Conservation (phyloP, 208 protist species). For the Crithidia sp. region DNA sequence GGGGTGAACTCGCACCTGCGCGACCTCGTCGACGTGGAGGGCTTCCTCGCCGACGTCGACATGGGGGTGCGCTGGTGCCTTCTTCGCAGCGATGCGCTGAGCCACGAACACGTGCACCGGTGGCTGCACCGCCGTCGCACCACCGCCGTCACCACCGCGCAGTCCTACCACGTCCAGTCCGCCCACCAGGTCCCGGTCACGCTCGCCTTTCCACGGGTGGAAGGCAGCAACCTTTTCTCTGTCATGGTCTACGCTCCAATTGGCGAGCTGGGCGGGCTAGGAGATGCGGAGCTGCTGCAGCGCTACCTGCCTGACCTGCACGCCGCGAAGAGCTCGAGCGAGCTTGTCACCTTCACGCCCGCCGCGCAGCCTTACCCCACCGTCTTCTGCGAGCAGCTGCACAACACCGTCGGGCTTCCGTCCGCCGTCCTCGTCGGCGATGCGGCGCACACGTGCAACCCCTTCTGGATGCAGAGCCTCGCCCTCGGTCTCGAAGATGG, state of each 20-base stretch:
- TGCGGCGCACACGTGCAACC: slow-evolving; percentile 81
- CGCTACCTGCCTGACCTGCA: slow-evolving; percentile 46
- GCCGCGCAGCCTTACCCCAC: slow-evolving; percentile 60
- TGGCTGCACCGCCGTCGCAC: slow-evolving; percentile 75
- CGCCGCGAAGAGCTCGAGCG: neutral
- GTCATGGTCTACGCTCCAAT: slow-evolving; percentile 84
- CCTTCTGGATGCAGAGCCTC: slow-evolving; percentile 89
- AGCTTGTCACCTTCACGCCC: slow-evolving; percentile 41
- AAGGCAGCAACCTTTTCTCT: slow-evolving; percentile 67
- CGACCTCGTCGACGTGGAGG: slow-evolving; percentile 85
- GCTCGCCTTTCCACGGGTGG: slow-evolving; percentile 75
- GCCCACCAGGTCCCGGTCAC: slow-evolving; percentile 62
- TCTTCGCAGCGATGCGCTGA: slow-evolving; percentile 52
- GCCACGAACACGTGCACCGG: slow-evolving; percentile 77
- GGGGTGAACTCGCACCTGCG: slow-evolving; percentile 83
- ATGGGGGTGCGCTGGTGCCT: slow-evolving; percentile 82
- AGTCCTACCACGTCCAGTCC: slow-evolving; percentile 59
- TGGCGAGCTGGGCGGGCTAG: slow-evolving; percentile 54
- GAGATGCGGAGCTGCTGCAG: slow-evolving; percentile 48
- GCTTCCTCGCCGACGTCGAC: slow-evolving; percentile 75
- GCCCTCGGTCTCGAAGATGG: slow-evolving; percentile 85
- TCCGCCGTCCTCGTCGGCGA: slow-evolving; percentile 85
- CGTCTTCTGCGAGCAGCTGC: slow-evolving; percentile 86
- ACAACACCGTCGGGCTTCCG: slow-evolving; percentile 87
- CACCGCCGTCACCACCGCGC: slow-evolving; percentile 29